phyloP scores from a whole-genome alignment of 2,329 filamentous ascomycete genomes.

The Lachnum nothofagi region DNA sequence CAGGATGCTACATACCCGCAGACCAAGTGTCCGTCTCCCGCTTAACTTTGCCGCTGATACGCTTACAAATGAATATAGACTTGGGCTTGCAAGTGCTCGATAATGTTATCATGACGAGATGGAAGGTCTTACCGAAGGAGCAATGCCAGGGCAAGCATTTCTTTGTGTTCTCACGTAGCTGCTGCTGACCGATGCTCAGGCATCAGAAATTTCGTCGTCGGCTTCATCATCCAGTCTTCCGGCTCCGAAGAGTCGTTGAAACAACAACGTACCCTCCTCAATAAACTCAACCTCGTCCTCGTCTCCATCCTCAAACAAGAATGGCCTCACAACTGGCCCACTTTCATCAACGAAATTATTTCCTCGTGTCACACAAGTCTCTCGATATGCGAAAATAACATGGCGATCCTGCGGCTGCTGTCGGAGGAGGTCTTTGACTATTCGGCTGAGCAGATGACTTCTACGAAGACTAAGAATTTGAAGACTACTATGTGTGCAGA shows the following conservation, averaged over 20 bases:
- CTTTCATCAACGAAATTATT: slow-evolving; percentile 99
- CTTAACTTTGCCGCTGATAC: slow-evolving; percentile 1
- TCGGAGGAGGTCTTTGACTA: slow-evolving; percentile 99
- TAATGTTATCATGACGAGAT: slow-evolving; percentile 97
- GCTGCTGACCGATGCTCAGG: slow-evolving; percentile 48
- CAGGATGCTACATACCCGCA: slow-evolving; percentile 88
- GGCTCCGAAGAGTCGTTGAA: slow-evolving; percentile 82
- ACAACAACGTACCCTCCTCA: slow-evolving; percentile 80
- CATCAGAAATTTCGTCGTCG: slow-evolving; percentile 97
- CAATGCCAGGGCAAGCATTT: slow-evolving; percentile 75
- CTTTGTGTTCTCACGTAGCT: background rate
- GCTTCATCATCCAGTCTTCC: slow-evolving; percentile 94
- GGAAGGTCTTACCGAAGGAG: slow-evolving; percentile 94
- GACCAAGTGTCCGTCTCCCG: slow-evolving; percentile 74
- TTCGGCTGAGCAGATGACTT: slow-evolving; percentile 99
- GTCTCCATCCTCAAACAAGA: slow-evolving; percentile 98
- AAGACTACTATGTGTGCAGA: slow-evolving; percentile 99
- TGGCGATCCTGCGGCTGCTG: slow-evolving; percentile 90
- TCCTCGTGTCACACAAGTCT: slow-evolving; percentile 91
- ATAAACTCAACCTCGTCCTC: slow-evolving; percentile 96
- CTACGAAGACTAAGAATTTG: slow-evolving; percentile 87
- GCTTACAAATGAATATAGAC: slow-evolving; percentile 49
- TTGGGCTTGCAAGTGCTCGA: slow-evolving; percentile 94
- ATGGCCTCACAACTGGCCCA: slow-evolving; percentile 99
- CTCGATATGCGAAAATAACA: slow-evolving; percentile 99